Evolutionary conservation across 2,329 filamentous ascomycete species (phyloP), one percentile per base, ranked within the genome.

Genomic region (Aquanectria penicillioides): DNA sequence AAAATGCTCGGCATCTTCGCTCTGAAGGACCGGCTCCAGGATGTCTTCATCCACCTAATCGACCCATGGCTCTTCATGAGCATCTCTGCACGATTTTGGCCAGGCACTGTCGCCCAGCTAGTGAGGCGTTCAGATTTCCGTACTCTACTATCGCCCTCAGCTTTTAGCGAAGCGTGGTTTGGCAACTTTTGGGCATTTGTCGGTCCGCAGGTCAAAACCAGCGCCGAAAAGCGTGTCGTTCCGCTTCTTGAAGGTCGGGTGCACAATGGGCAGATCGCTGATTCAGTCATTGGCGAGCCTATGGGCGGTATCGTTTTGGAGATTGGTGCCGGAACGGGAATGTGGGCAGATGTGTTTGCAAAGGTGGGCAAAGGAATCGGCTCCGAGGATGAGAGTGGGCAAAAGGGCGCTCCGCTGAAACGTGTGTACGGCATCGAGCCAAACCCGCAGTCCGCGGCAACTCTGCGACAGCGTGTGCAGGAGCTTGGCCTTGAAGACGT

Each of bases 361-460:
- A 68, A 69, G 22, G 68, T 75, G 44, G 52, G 60, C 31, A 61
- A 57, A 22, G 53, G 61, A 20, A 34, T 48, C 33, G 58, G 46
- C 17, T 31, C 33, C 17, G 34, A 17, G 40, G 46, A 31, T 22
- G 54, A 48, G 6, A 66, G 47, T 20, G 58, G 31, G 26, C 57
- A 55, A 26, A 63, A 65, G 11, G 50, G 52, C 13, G 53, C 52
- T 9, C 64, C 57, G n/a, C 63, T 85, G 52, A 78, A 73, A 26
- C 80, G 78, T 26, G 77, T 90, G 37, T 89, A 86, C 65, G 88
- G 87, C 52, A 81, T 90, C 5, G 88, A 91, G 74, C 88, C 88
- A 3, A 90, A 89, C 69, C 52, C 70, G 0, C 79, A 77, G 29
- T 83, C 85, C 51, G 84, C 88, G 62, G 70, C 70, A 0, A 72